phyloP scores from a whole-genome alignment of 2,329 filamentous ascomycete genomes.

The Colletotrichum tamarilloi region DNA sequence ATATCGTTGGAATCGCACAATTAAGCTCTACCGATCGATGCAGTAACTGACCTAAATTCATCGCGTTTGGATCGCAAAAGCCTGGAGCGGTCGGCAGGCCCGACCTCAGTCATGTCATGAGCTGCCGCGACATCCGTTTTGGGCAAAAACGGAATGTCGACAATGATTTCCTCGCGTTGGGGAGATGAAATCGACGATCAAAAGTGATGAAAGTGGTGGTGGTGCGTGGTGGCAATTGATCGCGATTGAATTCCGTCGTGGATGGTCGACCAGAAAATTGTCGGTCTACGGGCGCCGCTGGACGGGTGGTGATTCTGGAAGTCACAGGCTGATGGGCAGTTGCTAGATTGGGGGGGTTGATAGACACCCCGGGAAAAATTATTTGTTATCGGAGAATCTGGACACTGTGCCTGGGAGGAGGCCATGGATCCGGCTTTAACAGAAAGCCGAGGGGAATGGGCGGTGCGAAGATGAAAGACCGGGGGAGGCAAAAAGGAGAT shows the following conservation, averaged over 20 bases:
- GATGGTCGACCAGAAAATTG: slow-evolving; percentile 37
- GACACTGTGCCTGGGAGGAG: slow-evolving; percentile 16
- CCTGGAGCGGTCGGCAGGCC: slow-evolving; percentile 72
- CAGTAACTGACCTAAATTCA: slow-evolving; percentile 67
- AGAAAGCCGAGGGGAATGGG: background rate
- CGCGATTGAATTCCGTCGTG: slow-evolving; percentile 37
- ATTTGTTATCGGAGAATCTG: slow-evolving; percentile 34
- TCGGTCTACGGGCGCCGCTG: slow-evolving; percentile 33
- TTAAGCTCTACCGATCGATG: slow-evolving; percentile 56
- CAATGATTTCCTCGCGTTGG: slow-evolving; percentile 45
- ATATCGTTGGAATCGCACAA: slow-evolving; percentile 62
- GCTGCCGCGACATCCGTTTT: slow-evolving; percentile 77
- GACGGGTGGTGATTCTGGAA: slow-evolving; percentile 31
- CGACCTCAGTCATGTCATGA: slow-evolving; percentile 79
- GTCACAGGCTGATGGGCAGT: slow-evolving; percentile 31
- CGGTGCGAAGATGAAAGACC: background rate
- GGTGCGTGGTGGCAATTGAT: slow-evolving; percentile 36
- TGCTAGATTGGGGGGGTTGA: slow-evolving; percentile 35
- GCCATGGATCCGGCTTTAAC: slow-evolving; percentile 15
- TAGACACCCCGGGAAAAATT: slow-evolving; percentile 32
- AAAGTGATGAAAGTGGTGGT: slow-evolving; percentile 35
- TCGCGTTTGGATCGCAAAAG: slow-evolving; percentile 74
- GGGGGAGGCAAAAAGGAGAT: slow-evolving; percentile 21
- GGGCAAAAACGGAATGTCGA: slow-evolving; percentile 66
- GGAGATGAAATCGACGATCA: slow-evolving; percentile 43